Base-by-base conservation (phyloP, 2,329 filamentous ascomycete species). In the Pseudogymnoascus sp. region DNA sequence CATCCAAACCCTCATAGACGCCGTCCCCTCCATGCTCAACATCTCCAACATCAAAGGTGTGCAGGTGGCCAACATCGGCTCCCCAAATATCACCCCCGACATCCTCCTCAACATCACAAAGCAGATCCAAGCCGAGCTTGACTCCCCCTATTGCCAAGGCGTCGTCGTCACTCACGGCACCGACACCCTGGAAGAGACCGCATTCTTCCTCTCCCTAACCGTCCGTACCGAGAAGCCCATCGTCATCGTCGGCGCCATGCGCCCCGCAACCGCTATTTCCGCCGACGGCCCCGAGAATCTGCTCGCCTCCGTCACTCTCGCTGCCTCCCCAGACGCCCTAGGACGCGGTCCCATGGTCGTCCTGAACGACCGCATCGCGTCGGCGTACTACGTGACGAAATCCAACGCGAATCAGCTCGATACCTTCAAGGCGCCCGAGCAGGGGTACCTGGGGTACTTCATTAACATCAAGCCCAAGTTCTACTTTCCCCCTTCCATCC, bases 201-300 rank as follows among this genome's bases (percentile, higher is more conserved):
- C 83, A 13, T 86, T 86, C 75, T 86, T 85, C 74, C 74, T 87
- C 7, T 80, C 85, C 65, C 72, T 83, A 4, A 84, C 82, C 0
- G 70, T 85, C 31, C 78, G 78, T 66, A 82, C 78, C 40, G 75
- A 77, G 37, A 86, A 87, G 72, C 83, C 84, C 1, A 77, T 87
- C 13, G 79, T 87, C 4, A 68, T 83, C 19, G 83, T 84, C 1
- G 84, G 83, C 7, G 79, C 84, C 15, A 87, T 87, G 84, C 77
- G 84, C 2, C 84, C 83, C 3, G 80, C 83, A 0, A 85, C 84
- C 0, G 83, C 83, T 17, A 76, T 86, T 67, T 82, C 80, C 64
- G 83, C 84, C 15, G 84, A 87, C 65, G 84, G 84, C 0, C 83
- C 83, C 19, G 77, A 84, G 68, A 87, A 87, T 71, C 77, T 87